Evolutionary conservation across 305 asterid species (phyloP), one percentile per base, ranked within the genome.

Genomic region (Fraxinus greggii): DNA sequence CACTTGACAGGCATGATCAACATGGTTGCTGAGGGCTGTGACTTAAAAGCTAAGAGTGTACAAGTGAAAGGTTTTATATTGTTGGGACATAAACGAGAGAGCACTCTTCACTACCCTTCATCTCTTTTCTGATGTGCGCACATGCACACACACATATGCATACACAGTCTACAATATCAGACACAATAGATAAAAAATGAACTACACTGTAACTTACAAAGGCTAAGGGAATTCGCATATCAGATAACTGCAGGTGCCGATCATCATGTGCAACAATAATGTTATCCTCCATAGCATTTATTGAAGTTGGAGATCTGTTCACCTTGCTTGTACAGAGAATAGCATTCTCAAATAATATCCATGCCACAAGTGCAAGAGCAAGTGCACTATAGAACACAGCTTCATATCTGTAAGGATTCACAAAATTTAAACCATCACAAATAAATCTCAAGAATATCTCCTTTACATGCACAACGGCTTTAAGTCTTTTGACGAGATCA

Each of bases 331-430:
- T 73, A 63, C 86, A 67, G 83, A 90, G 93, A 86, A 86, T 65
- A 75, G 90, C 93, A 81, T 93, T 93, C 88, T 96, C 99, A 45
- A 92, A 91, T 36, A 94, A 93, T 72, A 93, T 90, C 99, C 99
- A 96, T n/a, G 95, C 97, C 90, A 91, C 78, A 54, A 96, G 95
- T 54, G 97, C 92, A 84, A 94, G 93, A 82, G 90, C 95, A 80
- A 96, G 98, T 76, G 99, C 94, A 77, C 95, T 90, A 80, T 96
- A 94, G 85, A 94, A 96, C 75, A 92, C 90, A 82, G 98, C 98
- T 91, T 96, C 99, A 84, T 96, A 96, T 85, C 99, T 96, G 94
- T 92, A 84, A 8, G 79, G 76, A 31, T 83, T n/a, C 29, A 36
- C 32, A 19, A 56, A 56, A 56, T 56, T 56, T 19, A 19, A 56